Conservation (phyloP, 352 stramenopile species). For the Pythium brassicae region DNA sequence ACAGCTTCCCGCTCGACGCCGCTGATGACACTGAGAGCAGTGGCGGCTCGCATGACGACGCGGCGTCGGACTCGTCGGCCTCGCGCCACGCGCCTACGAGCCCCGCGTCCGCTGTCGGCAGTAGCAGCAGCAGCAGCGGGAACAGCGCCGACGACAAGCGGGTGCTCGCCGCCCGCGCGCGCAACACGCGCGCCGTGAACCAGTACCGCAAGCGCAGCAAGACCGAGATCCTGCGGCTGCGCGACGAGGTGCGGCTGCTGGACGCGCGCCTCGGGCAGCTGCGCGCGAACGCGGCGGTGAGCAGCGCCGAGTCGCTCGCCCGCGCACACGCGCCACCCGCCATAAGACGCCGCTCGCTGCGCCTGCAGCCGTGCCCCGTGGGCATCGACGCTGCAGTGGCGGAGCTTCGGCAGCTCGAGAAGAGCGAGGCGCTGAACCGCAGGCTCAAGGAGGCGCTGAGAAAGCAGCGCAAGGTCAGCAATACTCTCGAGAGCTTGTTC, state of each 20-base stretch:
- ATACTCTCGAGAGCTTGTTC: conserved; percentile 33
- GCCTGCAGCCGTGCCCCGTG: conserved; percentile 8
- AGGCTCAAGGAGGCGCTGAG: conserved; percentile 29
- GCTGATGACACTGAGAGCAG: too few species aligned
- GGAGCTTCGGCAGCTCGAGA: conserved; percentile 33
- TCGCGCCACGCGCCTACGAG: too few species aligned
- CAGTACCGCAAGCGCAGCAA: conserved; percentile 1
- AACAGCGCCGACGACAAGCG: too few species aligned
- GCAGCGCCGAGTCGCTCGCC: neutral
- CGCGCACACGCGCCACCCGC: too few species aligned
- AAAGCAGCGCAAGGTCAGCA: conserved; percentile 36
- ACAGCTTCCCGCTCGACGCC: too few species aligned
- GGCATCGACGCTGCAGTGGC: conserved; percentile 27
- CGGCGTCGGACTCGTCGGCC: too few species aligned
- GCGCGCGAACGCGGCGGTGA: neutral
- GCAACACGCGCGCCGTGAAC: too few species aligned
- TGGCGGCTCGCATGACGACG: too few species aligned
- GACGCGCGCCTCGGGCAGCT: neutral
- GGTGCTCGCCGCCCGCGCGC: too few species aligned
- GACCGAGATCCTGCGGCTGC: conserved; percentile 5
- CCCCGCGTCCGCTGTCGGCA: too few species aligned
- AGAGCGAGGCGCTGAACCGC: conserved; percentile 30
- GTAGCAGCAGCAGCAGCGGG: too few species aligned
- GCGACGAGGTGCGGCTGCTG: conserved; percentile 4
- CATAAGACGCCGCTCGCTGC: neutral